phyloP scores from a whole-genome alignment of 108 stramenopile species.

The Skeletonema costatum region DNA sequence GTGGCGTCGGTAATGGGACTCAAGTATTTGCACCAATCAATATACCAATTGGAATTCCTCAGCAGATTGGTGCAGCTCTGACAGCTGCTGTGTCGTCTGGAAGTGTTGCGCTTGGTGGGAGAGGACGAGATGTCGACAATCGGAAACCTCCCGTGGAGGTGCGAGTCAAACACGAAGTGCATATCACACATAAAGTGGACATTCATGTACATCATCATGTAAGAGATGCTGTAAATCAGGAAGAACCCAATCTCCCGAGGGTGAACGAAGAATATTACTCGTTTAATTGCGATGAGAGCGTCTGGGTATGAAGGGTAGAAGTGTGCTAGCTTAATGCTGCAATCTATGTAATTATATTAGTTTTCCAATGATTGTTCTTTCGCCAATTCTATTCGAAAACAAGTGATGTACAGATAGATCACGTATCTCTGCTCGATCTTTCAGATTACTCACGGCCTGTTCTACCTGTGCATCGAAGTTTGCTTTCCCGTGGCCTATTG shows the following conservation, averaged over 20 bases:
- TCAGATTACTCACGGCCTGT: conserved; percentile 30
- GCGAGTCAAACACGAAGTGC: neutral
- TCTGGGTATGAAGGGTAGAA: neutral
- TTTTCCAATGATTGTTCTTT: conserved; percentile 43
- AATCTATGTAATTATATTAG: neutral
- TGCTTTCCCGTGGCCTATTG: conserved; percentile 35
- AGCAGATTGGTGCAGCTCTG: neutral
- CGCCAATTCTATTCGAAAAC: conserved; percentile 49
- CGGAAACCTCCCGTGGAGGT: neutral
- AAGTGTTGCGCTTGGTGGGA: neutral
- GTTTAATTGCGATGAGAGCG: neutral
- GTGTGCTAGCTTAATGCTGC: no score
- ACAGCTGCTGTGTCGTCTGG: neutral
- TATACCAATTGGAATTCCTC: neutral
- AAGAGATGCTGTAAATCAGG: neutral
- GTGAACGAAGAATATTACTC: neutral
- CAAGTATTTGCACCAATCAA: neutral
- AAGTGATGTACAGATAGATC: conserved; percentile 31
- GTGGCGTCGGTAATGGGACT: neutral
- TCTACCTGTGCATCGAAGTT: conserved; percentile 38
- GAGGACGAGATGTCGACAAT: neutral
- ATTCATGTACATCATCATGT: neutral
- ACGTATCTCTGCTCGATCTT: neutral
- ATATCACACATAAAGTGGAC: neutral
- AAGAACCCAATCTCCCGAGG: neutral